A percentile compares a stretch with the other conserved stretches of the same genome.
Evolutionary conservation across 1,284 basidiomycete species (phyloP).

Genomic region (Papiliotrema terrestris): DNA sequence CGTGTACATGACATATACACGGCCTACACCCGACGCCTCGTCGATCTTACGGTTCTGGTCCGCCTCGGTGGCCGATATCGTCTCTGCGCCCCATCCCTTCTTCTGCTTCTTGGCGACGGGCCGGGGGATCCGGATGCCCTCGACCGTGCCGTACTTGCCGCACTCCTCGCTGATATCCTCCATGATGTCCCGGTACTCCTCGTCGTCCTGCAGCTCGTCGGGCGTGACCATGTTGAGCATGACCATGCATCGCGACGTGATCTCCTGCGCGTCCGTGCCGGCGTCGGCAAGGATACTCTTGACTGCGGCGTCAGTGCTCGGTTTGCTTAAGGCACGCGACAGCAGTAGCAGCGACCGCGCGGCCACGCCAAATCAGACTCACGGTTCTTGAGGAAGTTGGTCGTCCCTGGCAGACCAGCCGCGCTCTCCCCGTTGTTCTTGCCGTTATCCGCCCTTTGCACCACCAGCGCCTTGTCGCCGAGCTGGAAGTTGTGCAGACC

Average conservation of each 20-base stretch:
- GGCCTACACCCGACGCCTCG: constrained; percentile 85
- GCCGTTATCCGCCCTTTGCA: constrained; percentile 72
- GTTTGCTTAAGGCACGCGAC: no score
- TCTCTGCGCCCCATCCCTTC: constrained; percentile 71
- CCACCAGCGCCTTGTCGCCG: constrained; percentile 92
- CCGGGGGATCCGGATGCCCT: constrained; percentile 82
- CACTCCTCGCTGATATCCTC: constrained; percentile 96
- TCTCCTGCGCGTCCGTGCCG: constrained; percentile 55
- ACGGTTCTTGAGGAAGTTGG: constrained; percentile 37
- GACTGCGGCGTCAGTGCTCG: constrained; percentile 55
- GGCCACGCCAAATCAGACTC: constrained; percentile 8
- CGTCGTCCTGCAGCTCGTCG: constrained; percentile 86
- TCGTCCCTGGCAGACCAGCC: constrained; percentile 32
- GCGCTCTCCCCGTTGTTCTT: constrained; percentile 35
- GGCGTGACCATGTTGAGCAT: constrained; percentile 99
- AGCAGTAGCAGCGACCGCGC: no score
- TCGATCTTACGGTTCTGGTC: constrained; percentile 60
- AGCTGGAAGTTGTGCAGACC: constrained; percentile 97
- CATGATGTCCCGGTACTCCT: constrained; percentile 88
- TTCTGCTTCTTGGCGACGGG: constrained; percentile 60
- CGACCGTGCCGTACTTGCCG: constrained; percentile 72
- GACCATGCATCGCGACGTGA: constrained; percentile 72
- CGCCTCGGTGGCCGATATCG: constrained; percentile 55
- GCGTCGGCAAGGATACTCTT: constrained; percentile 71
- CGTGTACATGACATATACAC: constrained; percentile 84